phyloP scores from a whole-genome alignment of 2,329 filamentous ascomycete species.

The Drechslerella dactyloides region DNA sequence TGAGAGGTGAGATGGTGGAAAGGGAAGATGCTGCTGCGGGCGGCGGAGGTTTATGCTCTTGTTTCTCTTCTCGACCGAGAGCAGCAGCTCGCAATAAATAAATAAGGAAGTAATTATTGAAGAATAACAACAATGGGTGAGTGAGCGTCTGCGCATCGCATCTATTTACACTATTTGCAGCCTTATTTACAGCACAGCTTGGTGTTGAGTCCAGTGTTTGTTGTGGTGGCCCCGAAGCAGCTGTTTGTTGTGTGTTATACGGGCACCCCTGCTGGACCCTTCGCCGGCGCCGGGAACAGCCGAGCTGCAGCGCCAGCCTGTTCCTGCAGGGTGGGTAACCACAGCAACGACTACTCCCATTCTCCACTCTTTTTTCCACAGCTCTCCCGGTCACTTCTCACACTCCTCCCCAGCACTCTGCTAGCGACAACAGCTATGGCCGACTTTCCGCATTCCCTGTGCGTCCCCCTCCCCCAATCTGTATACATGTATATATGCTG shows the following conservation, averaged over 20 bases:
- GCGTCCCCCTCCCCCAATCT: conserved; percentile 21
- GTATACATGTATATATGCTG: too few relatives aligned
- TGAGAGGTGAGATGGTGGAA: not conserved
- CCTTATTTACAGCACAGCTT: not conserved
- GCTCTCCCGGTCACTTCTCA: too few relatives aligned
- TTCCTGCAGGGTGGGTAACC: too few relatives aligned
- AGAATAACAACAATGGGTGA: not conserved
- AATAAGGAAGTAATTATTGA: not conserved
- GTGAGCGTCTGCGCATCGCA: not conserved
- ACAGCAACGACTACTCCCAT: too few relatives aligned
- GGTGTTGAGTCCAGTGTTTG: not conserved
- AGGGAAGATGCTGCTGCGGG: conserved; percentile 55
- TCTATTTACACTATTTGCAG: not conserved
- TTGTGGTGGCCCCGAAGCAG: conserved; percentile 15
- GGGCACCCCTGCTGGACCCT: conserved; percentile 21
- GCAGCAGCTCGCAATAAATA: not conserved
- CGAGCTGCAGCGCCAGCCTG: not conserved
- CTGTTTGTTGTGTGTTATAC: conserved; percentile 51
- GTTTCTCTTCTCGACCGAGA: conserved; percentile 20
- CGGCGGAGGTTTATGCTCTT: conserved; percentile 58
- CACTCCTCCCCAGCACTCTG: too few relatives aligned
- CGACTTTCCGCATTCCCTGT: conserved; percentile 45
- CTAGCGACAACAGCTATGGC: too few relatives aligned
- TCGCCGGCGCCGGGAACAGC: not conserved
- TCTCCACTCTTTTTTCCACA: too few relatives aligned